These are phyloP conservation scores for Papiliotrema flavescens DNA, from an alignment of 1,284 basidiomycete genomes.

Conservation along the genomic window DNA sequence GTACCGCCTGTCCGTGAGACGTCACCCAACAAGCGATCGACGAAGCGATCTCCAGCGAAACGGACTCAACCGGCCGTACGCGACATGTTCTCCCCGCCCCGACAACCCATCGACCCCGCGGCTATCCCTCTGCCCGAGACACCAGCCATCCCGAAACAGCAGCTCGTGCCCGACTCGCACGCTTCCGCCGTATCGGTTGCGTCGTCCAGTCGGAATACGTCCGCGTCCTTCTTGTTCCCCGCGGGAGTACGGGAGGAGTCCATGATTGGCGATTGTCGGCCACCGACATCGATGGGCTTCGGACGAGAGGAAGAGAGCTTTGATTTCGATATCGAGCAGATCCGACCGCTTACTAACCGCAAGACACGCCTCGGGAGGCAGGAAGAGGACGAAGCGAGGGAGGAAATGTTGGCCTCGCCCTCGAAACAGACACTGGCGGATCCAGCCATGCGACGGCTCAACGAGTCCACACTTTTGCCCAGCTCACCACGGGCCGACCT, in stretches of 20 bases:
- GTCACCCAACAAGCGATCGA: too few relatives aligned
- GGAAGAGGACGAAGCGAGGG: not conserved
- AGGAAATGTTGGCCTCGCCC: not conserved
- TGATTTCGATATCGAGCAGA: constrained; percentile 8
- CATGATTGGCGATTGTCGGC: constrained; percentile 7
- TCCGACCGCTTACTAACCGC: constrained; percentile 2
- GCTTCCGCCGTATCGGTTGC: not conserved
- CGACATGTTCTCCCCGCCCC: too few relatives aligned
- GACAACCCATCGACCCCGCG: not conserved
- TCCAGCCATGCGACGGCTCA: not conserved
- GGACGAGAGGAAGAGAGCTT: constrained; percentile 3
- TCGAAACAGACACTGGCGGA: not conserved
- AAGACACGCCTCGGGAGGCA: not conserved
- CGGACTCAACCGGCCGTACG: not conserved
- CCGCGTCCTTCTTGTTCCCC: constrained; percentile 3
- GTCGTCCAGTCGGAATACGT: not conserved
- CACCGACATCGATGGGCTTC: not conserved
- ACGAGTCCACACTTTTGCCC: not conserved
- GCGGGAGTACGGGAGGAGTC: not conserved
- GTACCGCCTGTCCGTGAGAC: too few relatives aligned
- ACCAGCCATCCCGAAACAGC: not conserved
- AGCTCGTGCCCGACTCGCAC: not conserved
- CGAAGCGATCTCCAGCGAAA: too few relatives aligned
- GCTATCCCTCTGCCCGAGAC: constrained; percentile 1
- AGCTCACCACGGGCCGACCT: not conserved